Evolutionary conservation across 176 grass and related monocot species (phyloP).

Genomic region (Ananas comosus): DNA sequence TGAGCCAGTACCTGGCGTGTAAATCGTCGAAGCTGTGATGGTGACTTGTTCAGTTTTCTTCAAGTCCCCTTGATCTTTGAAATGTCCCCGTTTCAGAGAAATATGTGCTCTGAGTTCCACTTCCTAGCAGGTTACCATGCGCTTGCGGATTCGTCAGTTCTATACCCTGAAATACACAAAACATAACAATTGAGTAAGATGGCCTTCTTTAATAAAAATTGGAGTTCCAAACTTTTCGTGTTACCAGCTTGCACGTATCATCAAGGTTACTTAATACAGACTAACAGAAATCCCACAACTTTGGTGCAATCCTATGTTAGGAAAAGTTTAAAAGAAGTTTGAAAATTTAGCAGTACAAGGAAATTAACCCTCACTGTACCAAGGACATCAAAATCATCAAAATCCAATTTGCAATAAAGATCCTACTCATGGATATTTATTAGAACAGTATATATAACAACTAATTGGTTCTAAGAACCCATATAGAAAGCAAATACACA

Average conservation of each 20-base stretch:
- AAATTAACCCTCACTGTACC: no score
- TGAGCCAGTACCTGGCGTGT: no score
- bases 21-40: no score
- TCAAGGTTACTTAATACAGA: not conserved
- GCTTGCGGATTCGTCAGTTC: conserved; percentile 57
- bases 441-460: no score
- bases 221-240: not conserved
- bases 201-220: not conserved
- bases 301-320: no score
- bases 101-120: conserved; percentile 51
- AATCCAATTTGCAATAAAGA: not conserved
- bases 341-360: no score
- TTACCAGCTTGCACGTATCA: not conserved
- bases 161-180: conserved; percentile 33
- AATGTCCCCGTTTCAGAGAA: conserved; percentile 63
- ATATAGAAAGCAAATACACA: no score
- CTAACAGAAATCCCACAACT: not conserved
- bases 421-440: no score
- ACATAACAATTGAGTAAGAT: not conserved
- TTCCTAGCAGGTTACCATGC: conserved; percentile 41
- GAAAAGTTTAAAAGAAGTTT: no score
- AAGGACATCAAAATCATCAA: not conserved
- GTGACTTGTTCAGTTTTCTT: not conserved
- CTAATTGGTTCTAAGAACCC: no score
- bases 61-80: conserved; percentile 47